Conservation (phyloP, 768 basidiomycete species). For the Boletus vermiculosoides region DNA sequence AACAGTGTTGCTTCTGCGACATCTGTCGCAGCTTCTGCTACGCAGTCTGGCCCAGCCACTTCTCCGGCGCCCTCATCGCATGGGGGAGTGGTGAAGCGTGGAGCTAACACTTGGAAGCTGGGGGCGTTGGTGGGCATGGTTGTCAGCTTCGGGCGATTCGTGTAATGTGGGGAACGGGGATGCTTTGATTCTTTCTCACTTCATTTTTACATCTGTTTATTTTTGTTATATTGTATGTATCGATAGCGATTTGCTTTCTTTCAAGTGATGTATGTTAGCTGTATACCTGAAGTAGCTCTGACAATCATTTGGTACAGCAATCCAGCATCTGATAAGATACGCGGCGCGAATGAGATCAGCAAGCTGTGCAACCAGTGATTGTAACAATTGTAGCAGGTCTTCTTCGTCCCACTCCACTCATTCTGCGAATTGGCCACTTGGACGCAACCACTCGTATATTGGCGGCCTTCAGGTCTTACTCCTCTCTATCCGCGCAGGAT, state of each 20-base stretch:
- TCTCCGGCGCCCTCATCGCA: slow-evolving; percentile 4
- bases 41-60: slow-evolving; percentile 45
- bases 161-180: slow-evolving; percentile 7
- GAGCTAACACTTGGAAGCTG: neutral
- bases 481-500: neutral
- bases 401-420: slow-evolving; percentile 2
- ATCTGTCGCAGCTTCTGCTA: slow-evolving; percentile 40
- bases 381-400: neutral
- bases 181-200: neutral
- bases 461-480: neutral
- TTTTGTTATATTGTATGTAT: slow-evolving; percentile 6
- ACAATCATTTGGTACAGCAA: no score
- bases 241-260: neutral
- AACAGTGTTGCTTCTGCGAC: slow-evolving; percentile 45
- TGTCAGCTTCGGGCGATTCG: slow-evolving; percentile 1
- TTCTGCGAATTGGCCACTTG: neutral
- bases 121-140: slow-evolving; percentile 2
- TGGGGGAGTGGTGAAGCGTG: neutral
- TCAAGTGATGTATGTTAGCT: neutral
- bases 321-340: slow-evolving; percentile 23
- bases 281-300: neutral
- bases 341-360: neutral
- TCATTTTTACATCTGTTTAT: neutral
- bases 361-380: slow-evolving; percentile 16
- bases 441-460: neutral